Conservation (phyloP, 2,329 filamentous ascomycete genomes). For the Lithohypha guttulata region DNA sequence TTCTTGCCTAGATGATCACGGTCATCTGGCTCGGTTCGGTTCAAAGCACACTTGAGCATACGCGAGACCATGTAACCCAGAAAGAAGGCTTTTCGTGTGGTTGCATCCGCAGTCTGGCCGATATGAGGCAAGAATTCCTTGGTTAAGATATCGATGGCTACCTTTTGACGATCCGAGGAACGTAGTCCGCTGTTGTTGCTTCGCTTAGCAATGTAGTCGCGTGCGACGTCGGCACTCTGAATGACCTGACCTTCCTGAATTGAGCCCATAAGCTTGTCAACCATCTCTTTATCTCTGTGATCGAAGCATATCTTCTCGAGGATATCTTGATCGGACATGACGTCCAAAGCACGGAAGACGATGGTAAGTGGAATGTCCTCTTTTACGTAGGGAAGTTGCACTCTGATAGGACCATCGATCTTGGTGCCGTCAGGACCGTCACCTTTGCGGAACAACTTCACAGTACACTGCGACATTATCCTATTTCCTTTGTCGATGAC, state of each 20-base stretch:
- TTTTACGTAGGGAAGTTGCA: conserved; percentile 88
- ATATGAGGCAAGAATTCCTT: conserved; percentile 97
- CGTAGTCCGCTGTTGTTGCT: conserved; percentile 61
- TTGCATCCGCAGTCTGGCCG: conserved; percentile 85
- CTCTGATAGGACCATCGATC: conserved; percentile 50
- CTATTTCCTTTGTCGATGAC: conserved; percentile 93
- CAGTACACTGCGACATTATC: conserved; percentile 80
- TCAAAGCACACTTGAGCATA: conserved; percentile 83
- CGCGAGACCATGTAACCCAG: conserved; percentile 98
- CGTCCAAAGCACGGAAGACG: conserved; percentile 87
- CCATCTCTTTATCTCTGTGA: conserved; percentile 86
- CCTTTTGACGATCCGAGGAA: conserved; percentile 75
- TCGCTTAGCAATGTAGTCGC: conserved; percentile 92
- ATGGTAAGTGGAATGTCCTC: conserved; percentile 86
- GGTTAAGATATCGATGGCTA: conserved; percentile 87
- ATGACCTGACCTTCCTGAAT: conserved; percentile 95
- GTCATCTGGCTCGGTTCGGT: conserved; percentile 87
- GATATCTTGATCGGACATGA: conserved; percentile 96
- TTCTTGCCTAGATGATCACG: conserved; percentile 99
- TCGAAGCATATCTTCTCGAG: conserved; percentile 97
- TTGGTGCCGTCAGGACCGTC: conserved; percentile 47
- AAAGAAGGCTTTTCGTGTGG: conserved; percentile 95
- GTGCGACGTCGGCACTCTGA: conserved; percentile 84
- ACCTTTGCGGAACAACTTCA: conserved; percentile 82
- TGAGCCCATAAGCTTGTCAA: conserved; percentile 94